Base-by-base conservation (phyloP, 495 filamentous ascomycete species). In the Lophiostoma macrostomum region DNA sequence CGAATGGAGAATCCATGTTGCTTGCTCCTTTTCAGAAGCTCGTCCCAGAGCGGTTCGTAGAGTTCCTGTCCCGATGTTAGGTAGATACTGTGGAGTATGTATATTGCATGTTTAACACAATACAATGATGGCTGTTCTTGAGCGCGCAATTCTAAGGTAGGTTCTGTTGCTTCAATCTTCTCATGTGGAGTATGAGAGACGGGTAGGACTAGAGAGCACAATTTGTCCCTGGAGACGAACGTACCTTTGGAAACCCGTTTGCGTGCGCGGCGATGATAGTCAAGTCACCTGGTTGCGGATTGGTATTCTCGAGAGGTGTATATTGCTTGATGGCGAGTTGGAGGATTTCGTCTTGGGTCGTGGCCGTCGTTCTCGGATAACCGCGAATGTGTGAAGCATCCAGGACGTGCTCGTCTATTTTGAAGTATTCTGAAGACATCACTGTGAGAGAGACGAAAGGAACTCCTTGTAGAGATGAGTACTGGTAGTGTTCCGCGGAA, bases 261-360 rank as follows among this genome's bases (percentile, higher is more conserved):
- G 71, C 74, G 61, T 77, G 74, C 4, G 69, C 69, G 13, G 67
- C 71, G 42, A 77, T 69, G 41, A 76, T 62, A n/a, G 74, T 76
- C 16, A 75, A 50, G 31, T 70, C 65, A 50, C 67, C 66, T 18
- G 56, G 54, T 27, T 61, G 43, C 29, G 62, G 55, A 18, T 58
- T 34, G 3, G 39, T 23, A 29, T 64, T 67, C 22, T 64, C 39
- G 8, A 63, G 60, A 7, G 72, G 73, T 5, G 66, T 68, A 42
- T 77, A 76, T 48, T 77, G 71, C 60, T 77, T 76, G 18, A 77
- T 56, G 28, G 67, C 68, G 1, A 77, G 50, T 3, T 69, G 56
- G 13, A 76, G 50, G 3, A 67, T 60, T 32, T 72, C 69, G 28
- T 71, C 68, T 41, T 73, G 66, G 16, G 55, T 55, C 36, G 65